Percentiles rank a stretch among this genome's conserved stretches.
Evolutionary conservation across 441 rosid genomes (phyloP).

Genomic region (Biscutella laevigata): DNA sequence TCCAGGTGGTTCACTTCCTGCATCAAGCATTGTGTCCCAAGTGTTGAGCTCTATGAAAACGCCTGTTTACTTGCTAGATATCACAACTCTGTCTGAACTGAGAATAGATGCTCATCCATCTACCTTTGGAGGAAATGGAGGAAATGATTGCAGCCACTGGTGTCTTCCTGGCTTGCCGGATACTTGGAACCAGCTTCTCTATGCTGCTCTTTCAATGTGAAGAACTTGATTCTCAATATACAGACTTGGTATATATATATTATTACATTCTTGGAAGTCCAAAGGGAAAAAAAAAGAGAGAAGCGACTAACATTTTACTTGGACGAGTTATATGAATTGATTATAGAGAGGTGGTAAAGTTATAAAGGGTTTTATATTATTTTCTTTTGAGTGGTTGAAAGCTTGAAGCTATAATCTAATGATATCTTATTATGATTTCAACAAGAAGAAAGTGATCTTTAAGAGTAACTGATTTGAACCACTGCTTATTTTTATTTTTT

Average conservation of each 20-base stretch:
- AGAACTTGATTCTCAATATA: constrained; percentile 7
- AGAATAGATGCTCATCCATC: constrained; percentile 73
- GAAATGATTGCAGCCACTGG: constrained; percentile 65
- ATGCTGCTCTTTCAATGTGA: constrained; percentile 64
- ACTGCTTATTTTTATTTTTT: too few relatives aligned
- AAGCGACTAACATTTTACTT: constrained; percentile 11
- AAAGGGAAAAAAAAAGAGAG: not conserved
- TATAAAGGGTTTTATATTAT: constrained; percentile 3
- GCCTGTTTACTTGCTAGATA: constrained; percentile 49
- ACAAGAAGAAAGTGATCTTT: not conserved
- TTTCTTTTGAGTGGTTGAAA: not conserved
- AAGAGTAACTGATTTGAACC: not conserved
- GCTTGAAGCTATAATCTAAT: not conserved
- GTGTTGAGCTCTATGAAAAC: constrained; percentile 42
- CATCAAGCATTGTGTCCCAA: constrained; percentile 30
- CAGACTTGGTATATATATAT: constrained; percentile 15
- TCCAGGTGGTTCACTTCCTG: constrained; percentile 50
- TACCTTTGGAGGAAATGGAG: constrained; percentile 29
- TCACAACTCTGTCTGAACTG: constrained; percentile 52
- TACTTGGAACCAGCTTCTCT: constrained; percentile 69
- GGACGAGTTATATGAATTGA: not conserved
- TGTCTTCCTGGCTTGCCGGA: constrained; percentile 75
- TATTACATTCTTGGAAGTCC: constrained; percentile 17
- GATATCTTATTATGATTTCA: constrained; percentile 5
- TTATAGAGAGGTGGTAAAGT: constrained; percentile 2